Percentiles rank a stretch among this genome's conserved stretches.
phyloP scores from a whole-genome alignment of 257 asterid species.

The Solanum bulbocastanum region DNA sequence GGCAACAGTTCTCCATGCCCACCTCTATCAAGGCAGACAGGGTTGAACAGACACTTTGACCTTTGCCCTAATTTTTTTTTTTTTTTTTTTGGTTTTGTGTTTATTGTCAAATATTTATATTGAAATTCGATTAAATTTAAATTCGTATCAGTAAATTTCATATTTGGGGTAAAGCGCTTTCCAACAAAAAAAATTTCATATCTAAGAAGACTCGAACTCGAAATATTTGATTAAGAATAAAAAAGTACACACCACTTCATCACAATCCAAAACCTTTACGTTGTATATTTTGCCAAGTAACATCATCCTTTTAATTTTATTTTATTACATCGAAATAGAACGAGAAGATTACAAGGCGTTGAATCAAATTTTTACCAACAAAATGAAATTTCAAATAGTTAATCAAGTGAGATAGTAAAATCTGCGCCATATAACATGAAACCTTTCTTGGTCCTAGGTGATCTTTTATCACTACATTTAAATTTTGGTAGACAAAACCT shows the following conservation, averaged over 20 bases:
- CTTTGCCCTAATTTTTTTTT: background rate
- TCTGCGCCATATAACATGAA: background rate
- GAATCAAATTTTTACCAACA: background rate
- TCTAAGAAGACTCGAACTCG: rapidly evolving
- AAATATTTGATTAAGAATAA: rapidly evolving
- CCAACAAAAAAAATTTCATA: rapidly evolving
- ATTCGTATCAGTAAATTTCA: too few relatives aligned
- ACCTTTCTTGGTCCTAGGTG: background rate
- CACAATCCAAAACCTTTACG: too few relatives aligned
- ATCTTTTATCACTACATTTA: background rate
- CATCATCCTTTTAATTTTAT: background rate
- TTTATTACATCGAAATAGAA: background rate
- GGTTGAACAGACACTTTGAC: background rate
- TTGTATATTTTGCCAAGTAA: background rate
- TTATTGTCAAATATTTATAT: rapidly evolving
- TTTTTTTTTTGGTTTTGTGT: too few relatives aligned
- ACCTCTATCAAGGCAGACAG: background rate
- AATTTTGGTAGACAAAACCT: background rate
- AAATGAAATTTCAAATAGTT: background rate
- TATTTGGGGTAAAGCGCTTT: rapidly evolving
- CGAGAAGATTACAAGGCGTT: background rate
- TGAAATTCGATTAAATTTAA: rapidly evolving
- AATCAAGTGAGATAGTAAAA: background rate
- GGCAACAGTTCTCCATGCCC: background rate
- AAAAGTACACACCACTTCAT: rapidly evolving